A percentile compares a stretch with the other conserved stretches of the same genome.
phyloP scores from a whole-genome alignment of 768 basidiomycete genomes.

The Clitopilus hobsonii region DNA sequence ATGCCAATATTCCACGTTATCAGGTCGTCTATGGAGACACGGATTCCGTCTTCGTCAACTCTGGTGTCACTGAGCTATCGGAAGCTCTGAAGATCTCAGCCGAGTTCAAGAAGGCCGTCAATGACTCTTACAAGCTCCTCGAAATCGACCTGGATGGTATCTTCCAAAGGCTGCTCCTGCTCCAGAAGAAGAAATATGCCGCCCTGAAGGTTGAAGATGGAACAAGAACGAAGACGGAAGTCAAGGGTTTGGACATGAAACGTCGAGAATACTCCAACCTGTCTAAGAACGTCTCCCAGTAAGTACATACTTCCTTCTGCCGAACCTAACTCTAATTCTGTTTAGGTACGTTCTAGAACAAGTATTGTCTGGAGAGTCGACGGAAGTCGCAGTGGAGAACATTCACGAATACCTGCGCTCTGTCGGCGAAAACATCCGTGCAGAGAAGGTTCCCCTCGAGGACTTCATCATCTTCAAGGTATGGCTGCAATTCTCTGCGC shows the following conservation, averaged over 20 bases:
- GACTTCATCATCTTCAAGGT: conserved; percentile 97
- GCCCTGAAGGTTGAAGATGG: conserved; percentile 92
- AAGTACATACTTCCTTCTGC: conserved; percentile 23
- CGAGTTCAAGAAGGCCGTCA: conserved; percentile 93
- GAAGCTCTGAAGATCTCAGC: conserved; percentile 90
- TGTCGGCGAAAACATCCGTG: conserved; percentile 74
- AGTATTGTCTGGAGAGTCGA: conserved; percentile 86
- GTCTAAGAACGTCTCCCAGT: conserved; percentile 93
- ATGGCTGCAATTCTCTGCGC: conserved; percentile 7
- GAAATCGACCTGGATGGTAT: conserved; percentile 96
- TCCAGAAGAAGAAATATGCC: conserved; percentile 99
- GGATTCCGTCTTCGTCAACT: conserved; percentile 98
- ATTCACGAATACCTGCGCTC: conserved; percentile 88
- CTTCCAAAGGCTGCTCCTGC: conserved; percentile 85
- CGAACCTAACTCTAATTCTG: not conserved
- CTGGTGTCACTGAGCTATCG: conserved; percentile 81
- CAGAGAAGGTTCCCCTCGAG: conserved; percentile 76
- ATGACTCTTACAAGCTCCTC: conserved; percentile 90
- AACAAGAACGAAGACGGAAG: conserved; percentile 70
- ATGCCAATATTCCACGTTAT: not conserved
- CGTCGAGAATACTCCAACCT: conserved; percentile 90
- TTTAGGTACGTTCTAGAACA: conserved; percentile 85
- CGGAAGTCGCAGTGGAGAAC: conserved; percentile 83
- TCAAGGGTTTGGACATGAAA: conserved; percentile 99
- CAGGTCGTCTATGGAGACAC: conserved; percentile 99